Base-by-base conservation (phyloP, 2,329 filamentous ascomycete species). In the Fusarium austroafricanum region DNA sequence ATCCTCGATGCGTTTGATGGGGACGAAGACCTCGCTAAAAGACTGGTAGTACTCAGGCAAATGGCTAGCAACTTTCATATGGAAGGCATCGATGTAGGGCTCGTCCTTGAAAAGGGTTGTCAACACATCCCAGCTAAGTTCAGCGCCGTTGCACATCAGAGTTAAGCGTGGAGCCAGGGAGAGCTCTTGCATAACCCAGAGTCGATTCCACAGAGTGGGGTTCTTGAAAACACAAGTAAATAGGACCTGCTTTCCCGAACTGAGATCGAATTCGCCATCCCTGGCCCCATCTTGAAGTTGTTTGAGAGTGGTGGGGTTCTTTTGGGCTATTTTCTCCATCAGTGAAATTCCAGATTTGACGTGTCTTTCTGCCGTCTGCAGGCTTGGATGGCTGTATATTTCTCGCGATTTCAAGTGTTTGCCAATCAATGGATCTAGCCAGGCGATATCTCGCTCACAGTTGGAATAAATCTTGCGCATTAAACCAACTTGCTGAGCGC, bases 141-240 rank as follows among this genome's bases (percentile, higher is more conserved):
- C 55, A 3, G 38, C 35, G 1, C 26, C n/a, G 9, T 35, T 39
- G 10, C 60, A 65, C 50, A 65, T 49, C 0, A 68, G 10, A 3
- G 46, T 52, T 33, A 68, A 8, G 0, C 33, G 33, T 2, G 60
- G 50, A 1, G 65, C 65, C 1, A 60, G 10, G 3, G 60, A 65
- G 8, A 68, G 42, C 33, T 68, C 65, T 17, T 68, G 65, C 44
- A 68, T 63, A 10, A 68, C 53, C 65, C 50, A 68, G 3, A 68
- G 18, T 2, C 60, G 45, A 1, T 10, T 7, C 65, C 65, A 68
- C 2, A 68, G 43, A 2, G 28, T 18, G 0, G 42, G 51, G 2
- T 6, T 0, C 2, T 6, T 17, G 6, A 68, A 55, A 0, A 60
- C 18, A 7, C 4, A 15, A 1, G 9, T 9, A 0, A 67, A 31